phyloP scores from a whole-genome alignment of 2,329 filamentous ascomycete genomes.

The Colletotrichum chlorophyti region DNA sequence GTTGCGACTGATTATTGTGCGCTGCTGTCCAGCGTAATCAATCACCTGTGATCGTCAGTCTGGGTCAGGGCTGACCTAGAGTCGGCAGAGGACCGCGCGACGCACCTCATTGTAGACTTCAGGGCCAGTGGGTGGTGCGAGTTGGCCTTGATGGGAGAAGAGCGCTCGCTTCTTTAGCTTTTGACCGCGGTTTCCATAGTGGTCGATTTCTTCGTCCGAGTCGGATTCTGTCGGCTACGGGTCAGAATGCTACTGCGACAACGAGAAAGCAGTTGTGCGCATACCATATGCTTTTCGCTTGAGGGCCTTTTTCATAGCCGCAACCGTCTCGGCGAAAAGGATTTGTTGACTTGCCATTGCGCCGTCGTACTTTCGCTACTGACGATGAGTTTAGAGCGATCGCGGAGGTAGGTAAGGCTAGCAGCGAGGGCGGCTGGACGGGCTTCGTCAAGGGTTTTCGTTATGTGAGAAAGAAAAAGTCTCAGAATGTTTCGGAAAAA shows the following conservation, averaged over 20 bases:
- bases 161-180: slow-evolving; percentile 80
- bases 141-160: slow-evolving; percentile 73
- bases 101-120: slow-evolving; percentile 75
- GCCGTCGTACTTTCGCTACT: slow-evolving; percentile 9
- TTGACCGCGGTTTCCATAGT: slow-evolving; percentile 76
- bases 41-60: slow-evolving; percentile 58
- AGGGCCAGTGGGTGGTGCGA: slow-evolving; percentile 70
- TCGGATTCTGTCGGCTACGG: slow-evolving; percentile 68
- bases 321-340: slow-evolving; percentile 70
- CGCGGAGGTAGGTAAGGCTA: slow-evolving; percentile 7
- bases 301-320: slow-evolving; percentile 71
- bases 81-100: neutral
- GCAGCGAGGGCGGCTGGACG: neutral
- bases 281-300: slow-evolving; percentile 69
- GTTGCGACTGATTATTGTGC: slow-evolving; percentile 78
- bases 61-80: neutral
- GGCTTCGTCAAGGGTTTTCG: neutral
- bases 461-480: neutral
- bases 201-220: slow-evolving; percentile 75
- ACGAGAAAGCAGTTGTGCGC: slow-evolving; percentile 11
- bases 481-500: neutral
- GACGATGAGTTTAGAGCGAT: slow-evolving; percentile 16
- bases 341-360: slow-evolving; percentile 61
- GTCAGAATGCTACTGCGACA: slow-evolving; percentile 8
- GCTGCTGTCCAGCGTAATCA: slow-evolving; percentile 75